Evolutionary conservation across 2,329 filamentous ascomycete species (phyloP), one percentile per base, ranked within the genome.

Genomic region (Alternaria sp.): DNA sequence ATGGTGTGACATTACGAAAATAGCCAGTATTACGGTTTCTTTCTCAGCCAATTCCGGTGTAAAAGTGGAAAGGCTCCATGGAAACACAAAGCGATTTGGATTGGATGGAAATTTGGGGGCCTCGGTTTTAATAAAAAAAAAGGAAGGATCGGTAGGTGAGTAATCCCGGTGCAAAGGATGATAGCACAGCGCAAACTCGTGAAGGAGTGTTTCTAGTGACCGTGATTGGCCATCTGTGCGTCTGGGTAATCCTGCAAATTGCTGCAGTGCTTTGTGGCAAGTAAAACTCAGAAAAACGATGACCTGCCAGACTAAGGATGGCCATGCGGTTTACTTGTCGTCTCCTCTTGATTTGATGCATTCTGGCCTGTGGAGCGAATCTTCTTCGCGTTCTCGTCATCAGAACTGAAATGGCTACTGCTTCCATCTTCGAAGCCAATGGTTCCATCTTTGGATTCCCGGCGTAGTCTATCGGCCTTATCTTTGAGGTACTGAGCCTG

Each of bases 401-500:
- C 74, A 2, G 72, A 74, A 28, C 60, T 68, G 28, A 70, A 73
- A 37, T 71, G 72, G 56, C 74, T 79, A 45, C 77, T 78, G 58
- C 79, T 79, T 36, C 71, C 77, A 53, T 76, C 76, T 56, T 72
- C 76, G 59, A 73, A 56, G 2, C 63, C 62, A 48, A 71, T 66
- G 21, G 61, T 70, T 28, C 76, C 80, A 55, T 79, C 78, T 70
- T 82, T 82, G 59, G 80, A 81, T 63, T 83, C 81, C 42, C 80
- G 71, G 23, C 81, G 76, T 7, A 83, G 73, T 51, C 80, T 70
- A 49, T 83, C 81, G 17, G 81, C 81, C 67, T 82, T 83, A 58
- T 82, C 80, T 58, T 82, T 81, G 52, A 83, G 72, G 13, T 80
- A 72, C 52, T 79, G 79, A 29, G 81, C 81, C 65, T 83, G 80